Base-by-base conservation (phyloP, 2,329 filamentous ascomycete genomes). In the Annulohypoxylon truncatum region DNA sequence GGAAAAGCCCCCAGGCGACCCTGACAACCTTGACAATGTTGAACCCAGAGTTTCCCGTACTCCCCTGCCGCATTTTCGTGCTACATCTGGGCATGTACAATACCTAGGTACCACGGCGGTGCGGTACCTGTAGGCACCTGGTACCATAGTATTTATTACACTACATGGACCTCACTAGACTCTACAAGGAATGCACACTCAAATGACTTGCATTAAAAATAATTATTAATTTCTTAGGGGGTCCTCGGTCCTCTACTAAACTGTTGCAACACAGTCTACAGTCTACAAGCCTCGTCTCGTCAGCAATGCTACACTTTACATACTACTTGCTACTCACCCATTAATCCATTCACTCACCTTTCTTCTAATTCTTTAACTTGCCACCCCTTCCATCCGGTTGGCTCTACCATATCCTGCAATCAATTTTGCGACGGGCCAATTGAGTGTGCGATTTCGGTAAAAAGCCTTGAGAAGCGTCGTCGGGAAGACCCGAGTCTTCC, bases 161-260 rank as follows among this genome's bases (percentile, higher is more conserved):
- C 66, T 66, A 68, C 35, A 38, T 38, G 35, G 46, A 61, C 63
- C 59, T 53, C 51, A 60, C 62, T 68, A 63, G 58, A 60, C 62
- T 60, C 46, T 68, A 62, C 51, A 48, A 54, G 58, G 66, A 42
- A 63, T 66, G 59, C 62, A 52, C 55, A 66, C 62, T 59, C 56
- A 64, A 60, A 68, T 69, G 66, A 69, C 66, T 66, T 66, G 66
- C 66, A 69, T 69, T 61, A 61, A 66, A 66, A 66, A 66, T 60
- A 54, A 69, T 69, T 66, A 69, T 63, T 63, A 66, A 63, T 69
- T 69, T 69, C 56, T 51, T 64, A 61, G 66, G 63, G 53, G 59
- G 42, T 57, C 38, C 24, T 42, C 35, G 35, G 38, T 15, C 38
- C 38, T 42, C 38, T 20, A 40, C 35, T 18, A 42, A 42, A 42